Evolutionary conservation across 1,284 basidiomycete genomes (phyloP), one percentile per base, ranked within the genome.

Genomic region (Golubevia pallescens): DNA sequence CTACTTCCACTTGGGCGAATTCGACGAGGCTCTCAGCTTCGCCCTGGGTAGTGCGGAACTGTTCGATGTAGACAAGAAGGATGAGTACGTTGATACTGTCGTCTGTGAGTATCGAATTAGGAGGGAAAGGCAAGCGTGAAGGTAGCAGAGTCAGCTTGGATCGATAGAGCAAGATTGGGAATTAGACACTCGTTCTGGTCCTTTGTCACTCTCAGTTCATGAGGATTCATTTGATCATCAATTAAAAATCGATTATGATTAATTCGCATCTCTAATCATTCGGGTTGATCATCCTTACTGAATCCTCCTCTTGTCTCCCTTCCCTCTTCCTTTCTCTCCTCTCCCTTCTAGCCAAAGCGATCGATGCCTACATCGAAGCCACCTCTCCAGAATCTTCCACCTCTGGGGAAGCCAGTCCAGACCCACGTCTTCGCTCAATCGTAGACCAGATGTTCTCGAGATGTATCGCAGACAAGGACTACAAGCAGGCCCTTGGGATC

Each of bases 1-100:
- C 59, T 85, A 81, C 71, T 85, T 83, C 56, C 76, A 85, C 63
- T 74, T 85, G 52, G 83, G 81, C 55, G 81, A 84, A 71, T 75
- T 80, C 60, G 78, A 81, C 21, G 83, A 85, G 56, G 80, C 83
- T 16, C 73, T 85, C 52, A 77, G 66, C 59, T 83, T 85, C 70
- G 83, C 83, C n/a, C 75, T 85, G 56, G 83, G 81, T 21, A 78
- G 81, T 13, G 81, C 74, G 13, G 62, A 68, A 3, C 67, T 84
- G 16, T 85, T 85, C 69, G 75, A 85, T 63, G 77, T 83, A 19
- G 80, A 82, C 58, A 67, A 74, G 60, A 74, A 73, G 65, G 78
- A 80, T 70, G 81, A 85, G 62, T 85, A 81, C 57, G 77, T 80
- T 51, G 80, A 82, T 63, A 85, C 81, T 10, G 77, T 85, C 67